These are phyloP conservation scores for Usnea hakonensis DNA, from an alignment of 495 filamentous ascomycete genomes.

Conservation along the genomic window DNA sequence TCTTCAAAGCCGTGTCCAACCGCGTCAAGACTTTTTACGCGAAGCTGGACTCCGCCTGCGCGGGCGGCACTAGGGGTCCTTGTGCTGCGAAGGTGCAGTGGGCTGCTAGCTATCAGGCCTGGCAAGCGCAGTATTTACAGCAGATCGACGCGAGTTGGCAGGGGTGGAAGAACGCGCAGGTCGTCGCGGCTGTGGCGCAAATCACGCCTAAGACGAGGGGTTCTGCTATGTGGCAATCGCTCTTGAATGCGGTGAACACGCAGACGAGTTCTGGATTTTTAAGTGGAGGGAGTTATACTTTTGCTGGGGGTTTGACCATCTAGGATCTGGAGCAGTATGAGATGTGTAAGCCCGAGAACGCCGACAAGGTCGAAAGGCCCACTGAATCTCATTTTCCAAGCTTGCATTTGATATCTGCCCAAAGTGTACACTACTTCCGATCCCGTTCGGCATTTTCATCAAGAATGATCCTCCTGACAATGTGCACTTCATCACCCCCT, in stretches of 20 bases:
- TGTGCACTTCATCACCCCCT: too few relatives aligned
- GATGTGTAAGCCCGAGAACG: too few relatives aligned
- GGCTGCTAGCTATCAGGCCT: background rate
- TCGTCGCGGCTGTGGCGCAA: background rate
- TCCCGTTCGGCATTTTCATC: too few relatives aligned
- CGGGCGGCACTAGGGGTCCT: background rate
- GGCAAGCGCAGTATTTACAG: constrained; percentile 4
- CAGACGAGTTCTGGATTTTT: background rate
- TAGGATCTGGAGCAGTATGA: too few relatives aligned
- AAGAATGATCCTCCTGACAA: too few relatives aligned
- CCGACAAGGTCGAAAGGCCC: too few relatives aligned
- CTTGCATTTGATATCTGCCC: too few relatives aligned
- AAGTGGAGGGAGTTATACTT: background rate
- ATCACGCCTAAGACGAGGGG: background rate
- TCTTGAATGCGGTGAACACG: background rate
- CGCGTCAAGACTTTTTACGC: constrained; percentile 8
- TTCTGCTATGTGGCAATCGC: background rate
- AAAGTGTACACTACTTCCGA: too few relatives aligned
- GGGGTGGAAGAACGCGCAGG: background rate
- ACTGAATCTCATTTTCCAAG: too few relatives aligned
- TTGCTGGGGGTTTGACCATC: background rate
- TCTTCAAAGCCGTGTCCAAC: constrained; percentile 5
- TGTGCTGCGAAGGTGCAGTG: background rate
- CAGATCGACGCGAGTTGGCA: constrained; percentile 4
- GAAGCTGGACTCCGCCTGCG: constrained; percentile 2